A percentile compares a stretch with the other conserved stretches of the same genome.
phyloP scores from a whole-genome alignment of 2,329 filamentous ascomycete species.

The Colletotrichum sp. region DNA sequence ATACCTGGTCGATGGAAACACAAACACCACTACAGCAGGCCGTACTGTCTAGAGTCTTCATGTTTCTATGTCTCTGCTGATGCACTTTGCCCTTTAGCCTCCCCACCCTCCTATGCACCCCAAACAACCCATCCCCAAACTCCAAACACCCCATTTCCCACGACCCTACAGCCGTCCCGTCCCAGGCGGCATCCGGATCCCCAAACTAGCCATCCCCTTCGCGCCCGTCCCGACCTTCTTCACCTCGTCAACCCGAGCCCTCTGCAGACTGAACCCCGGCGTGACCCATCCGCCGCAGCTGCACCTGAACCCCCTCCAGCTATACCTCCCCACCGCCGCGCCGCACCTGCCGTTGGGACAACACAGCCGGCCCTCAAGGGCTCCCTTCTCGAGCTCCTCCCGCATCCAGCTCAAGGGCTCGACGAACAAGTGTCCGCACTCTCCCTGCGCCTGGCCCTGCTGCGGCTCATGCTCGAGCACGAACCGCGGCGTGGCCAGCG shows the following conservation, averaged over 20 bases:
- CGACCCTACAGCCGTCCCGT: slow-evolving; percentile 12
- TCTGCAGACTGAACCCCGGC: slow-evolving; percentile 86
- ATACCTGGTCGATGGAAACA: background rate
- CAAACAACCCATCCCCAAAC: background rate
- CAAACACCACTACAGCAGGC: rapidly evolving
- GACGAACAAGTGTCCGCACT: slow-evolving; percentile 87
- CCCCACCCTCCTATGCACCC: background rate
- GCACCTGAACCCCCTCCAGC: slow-evolving; percentile 95
- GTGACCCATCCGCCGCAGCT: slow-evolving; percentile 91
- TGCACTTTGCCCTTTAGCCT: background rate
- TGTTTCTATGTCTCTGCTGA: background rate
- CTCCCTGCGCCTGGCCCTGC: slow-evolving; percentile 3
- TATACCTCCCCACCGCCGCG: slow-evolving; percentile 87
- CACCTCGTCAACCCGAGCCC: slow-evolving; percentile 79
- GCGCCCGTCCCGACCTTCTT: slow-evolving; percentile 29
- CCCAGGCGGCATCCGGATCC: slow-evolving; percentile 63
- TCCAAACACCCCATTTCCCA: background rate
- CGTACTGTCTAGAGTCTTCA: background rate
- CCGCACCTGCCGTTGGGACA: slow-evolving; percentile 83
- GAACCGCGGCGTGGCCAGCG: slow-evolving; percentile 62
- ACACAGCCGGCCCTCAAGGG: slow-evolving; percentile 81
- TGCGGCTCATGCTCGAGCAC: slow-evolving; percentile 66
- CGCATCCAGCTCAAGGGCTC: slow-evolving; percentile 97
- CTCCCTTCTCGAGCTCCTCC: slow-evolving; percentile 77
- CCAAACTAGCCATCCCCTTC: slow-evolving; percentile 34